These are phyloP conservation scores for Talinum fruticosum DNA, from an alignment of 148 eudicot genomes.

Conservation along the genomic window DNA sequence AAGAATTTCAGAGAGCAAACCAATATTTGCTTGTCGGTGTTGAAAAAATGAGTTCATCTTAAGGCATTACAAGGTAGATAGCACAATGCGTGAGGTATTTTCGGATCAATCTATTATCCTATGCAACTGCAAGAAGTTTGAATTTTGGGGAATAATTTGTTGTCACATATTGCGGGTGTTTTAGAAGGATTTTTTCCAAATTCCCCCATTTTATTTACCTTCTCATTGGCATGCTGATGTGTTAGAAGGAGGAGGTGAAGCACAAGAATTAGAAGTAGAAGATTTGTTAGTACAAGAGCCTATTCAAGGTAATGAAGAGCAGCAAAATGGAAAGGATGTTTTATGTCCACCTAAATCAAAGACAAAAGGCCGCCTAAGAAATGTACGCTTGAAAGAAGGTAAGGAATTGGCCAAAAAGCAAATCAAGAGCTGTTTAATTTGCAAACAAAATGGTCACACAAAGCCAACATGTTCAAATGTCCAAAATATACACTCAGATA, in stretches of 20 bases:
- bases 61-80: too few relatives aligned
- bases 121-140: too few relatives aligned
- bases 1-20: too few relatives aligned
- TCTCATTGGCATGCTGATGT: background rate
- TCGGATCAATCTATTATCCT: too few relatives aligned
- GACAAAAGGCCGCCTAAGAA: background rate
- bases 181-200: too few relatives aligned
- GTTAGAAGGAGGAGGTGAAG: background rate
- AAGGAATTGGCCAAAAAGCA: background rate
- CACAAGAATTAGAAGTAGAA: too few relatives aligned
- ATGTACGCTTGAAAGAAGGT: background rate
- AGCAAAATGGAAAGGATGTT: background rate
- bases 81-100: too few relatives aligned
- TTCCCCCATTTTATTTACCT: background rate
- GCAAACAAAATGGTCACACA: background rate
- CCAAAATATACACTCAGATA: background rate
- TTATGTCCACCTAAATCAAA: background rate
- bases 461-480: background rate
- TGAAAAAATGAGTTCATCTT: too few relatives aligned
- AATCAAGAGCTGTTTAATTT: background rate
- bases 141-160: too few relatives aligned
- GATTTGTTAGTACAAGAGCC: background rate
- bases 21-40: too few relatives aligned
- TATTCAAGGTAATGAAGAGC: background rate
- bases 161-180: too few relatives aligned